Base-by-base conservation (phyloP, 257 asterid genomes). In the Scutellaria galericulata region DNA sequence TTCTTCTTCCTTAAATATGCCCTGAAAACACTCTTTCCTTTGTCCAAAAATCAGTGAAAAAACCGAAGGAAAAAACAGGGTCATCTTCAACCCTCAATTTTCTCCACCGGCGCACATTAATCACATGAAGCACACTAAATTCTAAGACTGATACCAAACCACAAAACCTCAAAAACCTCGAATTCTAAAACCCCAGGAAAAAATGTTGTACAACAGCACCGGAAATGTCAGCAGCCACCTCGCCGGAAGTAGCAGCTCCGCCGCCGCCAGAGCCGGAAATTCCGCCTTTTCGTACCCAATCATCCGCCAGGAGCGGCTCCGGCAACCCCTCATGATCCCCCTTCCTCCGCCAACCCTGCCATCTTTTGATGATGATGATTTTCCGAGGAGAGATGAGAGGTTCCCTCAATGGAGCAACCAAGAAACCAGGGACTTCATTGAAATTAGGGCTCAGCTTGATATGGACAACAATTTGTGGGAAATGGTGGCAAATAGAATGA, bases 401-500 rank as follows among this genome's bases (percentile, higher is more conserved):
- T 80, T 71, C 63, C 89, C 88, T 39, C 90, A 80, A 50, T 90
- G 96, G 98, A 81, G 86, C 71, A 72, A 70, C 67, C 88, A 86
- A 40, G 98, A 89, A 73, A 92, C 89, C 6, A 88, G 83, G 78
- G 92, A 85, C 44, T 84, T 92, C 2, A 90, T 89, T n/a, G 86
- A 80, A 20, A 83, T 83, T 27, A 75, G 94, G 81, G 86, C 88
- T 55, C 88, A 86, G 75, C 74, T 86, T 18, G 96, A 85, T 3
- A 64, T 70, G 2, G 44, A 85, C 0, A 78, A 82, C 65, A 58
- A 71, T 27, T 55, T 84, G 84, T 93, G 96, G 96, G 90, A 87
- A 74, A 53, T 80, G 74, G 89, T 87, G 64, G 81, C 86, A 5
- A 67, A 57, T 8, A 80, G 83, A 44, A 83, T 93, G 86, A 86